These are phyloP conservation scores for Globisporangium cystogenes DNA, from an alignment of 352 stramenopile genomes.

Conservation along the genomic window DNA sequence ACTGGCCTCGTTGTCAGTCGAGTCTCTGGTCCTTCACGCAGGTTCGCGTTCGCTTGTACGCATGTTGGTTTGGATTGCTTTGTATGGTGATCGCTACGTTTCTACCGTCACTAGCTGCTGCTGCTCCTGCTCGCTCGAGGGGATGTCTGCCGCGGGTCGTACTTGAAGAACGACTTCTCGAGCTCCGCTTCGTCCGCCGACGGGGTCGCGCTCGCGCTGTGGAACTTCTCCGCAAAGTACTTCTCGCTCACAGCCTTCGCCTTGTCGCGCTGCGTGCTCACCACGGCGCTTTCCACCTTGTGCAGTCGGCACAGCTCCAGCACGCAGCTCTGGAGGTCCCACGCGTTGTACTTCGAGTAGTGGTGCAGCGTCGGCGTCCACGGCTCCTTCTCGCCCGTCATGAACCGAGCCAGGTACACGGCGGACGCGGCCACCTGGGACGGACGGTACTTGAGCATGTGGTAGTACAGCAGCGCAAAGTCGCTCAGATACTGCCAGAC, in stretches of 20 bases:
- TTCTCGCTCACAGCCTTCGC: slow-evolving; percentile 83
- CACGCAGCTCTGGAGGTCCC: slow-evolving; percentile 62
- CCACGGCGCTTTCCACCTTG: slow-evolving; percentile 47
- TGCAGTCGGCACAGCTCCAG: slow-evolving; percentile 62
- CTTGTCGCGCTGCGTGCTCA: slow-evolving; percentile 64
- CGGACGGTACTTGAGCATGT: slow-evolving; percentile 69
- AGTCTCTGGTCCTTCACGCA: no score
- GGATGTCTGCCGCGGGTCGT: slow-evolving; percentile 4
- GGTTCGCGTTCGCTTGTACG: no score
- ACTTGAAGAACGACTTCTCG: slow-evolving; percentile 42
- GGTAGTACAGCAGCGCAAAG: slow-evolving; percentile 59
- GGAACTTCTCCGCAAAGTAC: slow-evolving; percentile 66
- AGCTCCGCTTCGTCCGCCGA: slow-evolving; percentile 36
- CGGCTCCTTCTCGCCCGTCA: slow-evolving; percentile 48
- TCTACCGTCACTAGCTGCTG: not conserved
- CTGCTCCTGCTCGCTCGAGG: slow-evolving; percentile 3
- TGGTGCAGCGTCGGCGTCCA: slow-evolving; percentile 83
- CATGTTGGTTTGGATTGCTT: no score
- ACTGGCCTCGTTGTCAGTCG: no score
- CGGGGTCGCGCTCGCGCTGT: slow-evolving; percentile 40
- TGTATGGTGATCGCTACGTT: not conserved
- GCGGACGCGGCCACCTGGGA: slow-evolving; percentile 66
- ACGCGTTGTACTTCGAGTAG: slow-evolving; percentile 67
- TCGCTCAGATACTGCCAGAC: slow-evolving; percentile 70
- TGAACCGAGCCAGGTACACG: slow-evolving; percentile 69